Evolutionary conservation across 2,329 filamentous ascomycete species (phyloP).

Genomic region (Bretziella fagacearum): DNA sequence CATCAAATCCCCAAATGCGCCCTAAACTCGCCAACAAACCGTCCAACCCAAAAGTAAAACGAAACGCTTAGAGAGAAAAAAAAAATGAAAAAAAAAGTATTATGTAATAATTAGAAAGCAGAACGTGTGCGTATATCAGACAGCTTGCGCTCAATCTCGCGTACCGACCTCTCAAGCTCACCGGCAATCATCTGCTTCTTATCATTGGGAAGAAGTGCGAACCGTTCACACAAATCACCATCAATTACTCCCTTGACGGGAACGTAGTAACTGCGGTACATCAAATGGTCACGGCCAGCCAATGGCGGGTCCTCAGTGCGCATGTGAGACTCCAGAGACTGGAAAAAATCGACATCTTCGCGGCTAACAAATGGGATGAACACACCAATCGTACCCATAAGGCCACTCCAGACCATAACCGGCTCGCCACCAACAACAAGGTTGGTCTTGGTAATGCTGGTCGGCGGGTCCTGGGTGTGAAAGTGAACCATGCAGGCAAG

Average conservation of each 20-base stretch:
- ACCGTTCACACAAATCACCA: conserved; percentile 89
- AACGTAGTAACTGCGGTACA: conserved; percentile 89
- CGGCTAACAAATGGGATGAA: conserved; percentile 81
- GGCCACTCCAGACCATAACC: conserved; percentile 78
- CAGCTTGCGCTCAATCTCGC: conserved; percentile 93
- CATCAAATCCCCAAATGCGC: conserved; percentile 3
- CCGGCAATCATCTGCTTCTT: conserved; percentile 91
- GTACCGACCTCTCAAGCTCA: conserved; percentile 75
- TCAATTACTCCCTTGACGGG: conserved; percentile 95
- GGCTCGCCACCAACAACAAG: conserved; percentile 85
- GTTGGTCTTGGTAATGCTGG: conserved; percentile 72
- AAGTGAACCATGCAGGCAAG: conserved; percentile 75
- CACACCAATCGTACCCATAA: conserved; percentile 88
- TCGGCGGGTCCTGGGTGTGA: conserved; percentile 83
- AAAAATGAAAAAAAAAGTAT: background rate
- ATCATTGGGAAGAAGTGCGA: conserved; percentile 64
- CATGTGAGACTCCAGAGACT: conserved; percentile 77
- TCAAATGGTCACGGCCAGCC: conserved; percentile 83
- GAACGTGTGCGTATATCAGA: conserved; percentile 47
- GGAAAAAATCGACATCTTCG: conserved; percentile 96
- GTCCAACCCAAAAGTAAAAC: conserved; percentile 6
- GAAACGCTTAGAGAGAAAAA: conserved; percentile 4
- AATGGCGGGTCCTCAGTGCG: conserved; percentile 73
- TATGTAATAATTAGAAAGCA: conserved; percentile 30
- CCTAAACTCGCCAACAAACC: conserved; percentile 13